Evolutionary conservation across 208 protist species (phyloP).

Genomic region (Zelonia costaricensis): DNA sequence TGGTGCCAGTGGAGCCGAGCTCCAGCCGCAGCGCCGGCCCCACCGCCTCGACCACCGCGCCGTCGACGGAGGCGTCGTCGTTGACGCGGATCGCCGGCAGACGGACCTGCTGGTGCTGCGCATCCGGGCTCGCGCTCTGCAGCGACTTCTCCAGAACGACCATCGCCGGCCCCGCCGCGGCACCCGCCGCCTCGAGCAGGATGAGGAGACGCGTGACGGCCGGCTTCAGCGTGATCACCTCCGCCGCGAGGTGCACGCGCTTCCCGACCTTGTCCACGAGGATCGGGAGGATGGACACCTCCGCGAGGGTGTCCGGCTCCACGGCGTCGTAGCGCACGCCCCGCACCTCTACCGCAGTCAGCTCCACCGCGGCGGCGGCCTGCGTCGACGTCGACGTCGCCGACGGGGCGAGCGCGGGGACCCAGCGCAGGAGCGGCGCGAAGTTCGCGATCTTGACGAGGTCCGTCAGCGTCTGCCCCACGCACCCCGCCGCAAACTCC

Average conservation of each 20-base stretch:
- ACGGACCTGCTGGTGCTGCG: slow-evolving; percentile 43
- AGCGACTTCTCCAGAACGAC: slow-evolving; percentile 65
- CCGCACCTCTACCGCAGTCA: slow-evolving; percentile 55
- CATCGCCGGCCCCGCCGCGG: slow-evolving; percentile 25
- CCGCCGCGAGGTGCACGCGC: slow-evolving; percentile 46
- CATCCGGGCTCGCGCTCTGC: slow-evolving; percentile 38
- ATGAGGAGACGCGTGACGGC: slow-evolving; percentile 65
- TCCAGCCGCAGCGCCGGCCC: slow-evolving; percentile 54
- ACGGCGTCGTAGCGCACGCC: slow-evolving; percentile 50
- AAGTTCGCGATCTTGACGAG: slow-evolving; percentile 86
- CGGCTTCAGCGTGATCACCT: slow-evolving; percentile 57
- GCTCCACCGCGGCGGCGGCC: slow-evolving; percentile 32
- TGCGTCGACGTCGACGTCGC: slow-evolving; percentile 3
- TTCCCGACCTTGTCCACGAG: slow-evolving; percentile 43
- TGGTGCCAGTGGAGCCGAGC: slow-evolving; percentile 32
- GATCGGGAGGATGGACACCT: slow-evolving; percentile 62
- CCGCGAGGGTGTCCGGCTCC: slow-evolving; percentile 36
- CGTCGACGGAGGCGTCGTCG: slow-evolving; percentile 45
- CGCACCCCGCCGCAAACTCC: slow-evolving; percentile 57
- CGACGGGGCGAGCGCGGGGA: slow-evolving; percentile 42
- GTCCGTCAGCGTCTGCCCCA: slow-evolving; percentile 65
- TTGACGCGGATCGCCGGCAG: slow-evolving; percentile 56
- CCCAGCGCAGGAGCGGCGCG: slow-evolving; percentile 62
- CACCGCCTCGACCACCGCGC: slow-evolving; percentile 45
- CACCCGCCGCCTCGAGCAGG: slow-evolving; percentile 38